Percentiles rank a stretch among this genome's conserved stretches.
These are phyloP conservation scores for Phytophthora cactorum DNA, from an alignment of 352 stramenopile genomes.

Conservation along the genomic window DNA sequence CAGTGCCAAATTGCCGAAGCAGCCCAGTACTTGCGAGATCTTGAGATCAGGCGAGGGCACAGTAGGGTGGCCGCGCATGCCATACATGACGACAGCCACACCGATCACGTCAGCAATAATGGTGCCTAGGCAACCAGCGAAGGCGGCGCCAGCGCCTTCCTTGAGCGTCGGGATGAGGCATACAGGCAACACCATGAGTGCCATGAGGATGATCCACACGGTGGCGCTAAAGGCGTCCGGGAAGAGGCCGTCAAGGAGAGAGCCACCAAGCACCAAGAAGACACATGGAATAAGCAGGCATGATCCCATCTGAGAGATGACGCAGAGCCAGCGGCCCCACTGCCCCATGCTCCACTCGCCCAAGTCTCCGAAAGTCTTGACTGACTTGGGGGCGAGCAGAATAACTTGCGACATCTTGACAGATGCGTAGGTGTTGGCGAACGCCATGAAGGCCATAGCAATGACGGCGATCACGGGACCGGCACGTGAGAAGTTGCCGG, in stretches of 20 bases:
- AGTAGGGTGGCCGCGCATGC: constrained; percentile 46
- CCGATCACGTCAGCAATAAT: constrained; percentile 53
- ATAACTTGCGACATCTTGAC: constrained; percentile 53
- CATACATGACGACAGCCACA: constrained; percentile 44
- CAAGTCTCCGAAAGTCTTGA: constrained; percentile 58
- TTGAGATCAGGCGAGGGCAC: constrained; percentile 39
- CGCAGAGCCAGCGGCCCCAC: constrained; percentile 42
- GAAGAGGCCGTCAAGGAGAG: constrained; percentile 51
- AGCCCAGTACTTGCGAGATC: constrained; percentile 49
- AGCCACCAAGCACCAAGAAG: constrained; percentile 58
- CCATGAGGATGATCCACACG: constrained; percentile 7
- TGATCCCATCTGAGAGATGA: constrained; percentile 48
- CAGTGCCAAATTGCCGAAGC: constrained; percentile 60
- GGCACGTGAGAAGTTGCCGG: constrained; percentile 58
- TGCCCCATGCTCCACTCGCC: constrained; percentile 42
- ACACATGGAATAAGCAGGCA: constrained; percentile 49
- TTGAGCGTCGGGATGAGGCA: constrained; percentile 42
- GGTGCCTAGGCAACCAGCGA: constrained; percentile 53
- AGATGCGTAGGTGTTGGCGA: constrained; percentile 63
- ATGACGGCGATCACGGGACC: constrained; percentile 46
- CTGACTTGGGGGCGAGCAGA: constrained; percentile 48
- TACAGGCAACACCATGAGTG: constrained; percentile 19
- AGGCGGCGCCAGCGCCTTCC: constrained; percentile 32
- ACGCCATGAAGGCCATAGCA: constrained; percentile 59
- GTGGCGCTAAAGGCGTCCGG: constrained; percentile 40